These are phyloP conservation scores for Protoeuglena noctilucae DNA, from an alignment of 139 green algal genomes.

Conservation along the genomic window DNA sequence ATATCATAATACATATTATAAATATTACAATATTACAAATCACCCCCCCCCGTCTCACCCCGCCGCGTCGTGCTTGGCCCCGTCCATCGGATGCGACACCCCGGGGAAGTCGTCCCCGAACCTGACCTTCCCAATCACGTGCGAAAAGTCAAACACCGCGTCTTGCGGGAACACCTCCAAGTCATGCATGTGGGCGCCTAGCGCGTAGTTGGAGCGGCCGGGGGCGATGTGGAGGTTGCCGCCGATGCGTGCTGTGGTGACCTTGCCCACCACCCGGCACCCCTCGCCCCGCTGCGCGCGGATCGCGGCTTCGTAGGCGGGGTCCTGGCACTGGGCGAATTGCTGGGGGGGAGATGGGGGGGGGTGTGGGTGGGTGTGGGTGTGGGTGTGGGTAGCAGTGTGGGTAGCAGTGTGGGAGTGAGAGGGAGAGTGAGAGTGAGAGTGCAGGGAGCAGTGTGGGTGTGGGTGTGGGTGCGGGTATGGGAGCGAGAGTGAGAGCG, in stretches of 20 bases:
- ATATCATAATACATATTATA: no score
- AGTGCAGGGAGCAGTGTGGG: neutral
- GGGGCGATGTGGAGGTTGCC: constrained; percentile 96
- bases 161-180: constrained; percentile 59
- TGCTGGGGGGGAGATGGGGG: constrained; percentile 6
- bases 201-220: constrained; percentile 76
- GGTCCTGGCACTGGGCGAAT: constrained; percentile 70
- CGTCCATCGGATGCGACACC: constrained; percentile 29
- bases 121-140: constrained; percentile 61
- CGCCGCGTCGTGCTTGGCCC: constrained; percentile 4
- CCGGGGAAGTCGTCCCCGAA: constrained; percentile 51
- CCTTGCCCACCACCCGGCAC: constrained; percentile 74
- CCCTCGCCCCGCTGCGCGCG: constrained; percentile 72
- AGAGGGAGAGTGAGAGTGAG: neutral
- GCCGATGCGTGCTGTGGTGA: constrained; percentile 68
- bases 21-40: no score
- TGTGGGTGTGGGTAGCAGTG: no score
- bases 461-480: neutral
- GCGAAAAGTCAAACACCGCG: constrained; percentile 60
- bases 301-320: constrained; percentile 42
- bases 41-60: neutral
- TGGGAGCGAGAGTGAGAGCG: neutral
- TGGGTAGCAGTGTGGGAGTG: no score
- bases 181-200: constrained; percentile 84
- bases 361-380: no score